A percentile compares a stretch with the other conserved stretches of the same genome.
phyloP scores from a whole-genome alignment of 257 asterid genomes.

The Echites panduratus region DNA sequence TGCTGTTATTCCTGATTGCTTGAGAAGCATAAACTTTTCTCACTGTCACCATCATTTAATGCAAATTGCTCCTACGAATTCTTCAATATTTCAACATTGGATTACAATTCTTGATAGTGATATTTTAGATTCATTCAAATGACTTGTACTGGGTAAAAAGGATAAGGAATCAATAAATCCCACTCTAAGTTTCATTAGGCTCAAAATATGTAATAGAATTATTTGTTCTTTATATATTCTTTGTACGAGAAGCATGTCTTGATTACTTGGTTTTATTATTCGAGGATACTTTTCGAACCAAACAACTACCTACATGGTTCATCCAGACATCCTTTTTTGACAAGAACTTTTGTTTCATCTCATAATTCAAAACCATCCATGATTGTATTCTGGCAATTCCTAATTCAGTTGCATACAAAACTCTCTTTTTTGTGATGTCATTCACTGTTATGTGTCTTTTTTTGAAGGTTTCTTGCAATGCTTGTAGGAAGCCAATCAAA shows the following conservation, averaged over 20 bases:
- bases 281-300: neutral
- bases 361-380: constrained; percentile 3
- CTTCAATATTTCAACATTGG: neutral
- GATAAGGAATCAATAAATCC: neutral
- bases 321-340: neutral
- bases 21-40: neutral
- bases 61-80: neutral
- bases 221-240: neutral
- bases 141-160: neutral
- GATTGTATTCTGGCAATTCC: neutral
- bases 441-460: constrained; percentile 19
- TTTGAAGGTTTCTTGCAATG: constrained; percentile 84
- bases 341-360: neutral
- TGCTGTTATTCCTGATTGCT: neutral
- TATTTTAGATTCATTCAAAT: neutral
- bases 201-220: neutral
- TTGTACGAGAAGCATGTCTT: neutral
- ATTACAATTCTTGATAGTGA: neutral
- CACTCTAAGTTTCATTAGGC: neutral
- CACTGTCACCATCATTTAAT: neutral
- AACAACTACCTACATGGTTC: neutral
- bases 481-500: constrained; percentile 91
- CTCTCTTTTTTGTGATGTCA: constrained; percentile 3
- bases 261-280: neutral
- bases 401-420: constrained; percentile 1